These are phyloP conservation scores for Phytophthora foliorum DNA, from an alignment of 352 stramenopile species.

Conservation along the genomic window DNA sequence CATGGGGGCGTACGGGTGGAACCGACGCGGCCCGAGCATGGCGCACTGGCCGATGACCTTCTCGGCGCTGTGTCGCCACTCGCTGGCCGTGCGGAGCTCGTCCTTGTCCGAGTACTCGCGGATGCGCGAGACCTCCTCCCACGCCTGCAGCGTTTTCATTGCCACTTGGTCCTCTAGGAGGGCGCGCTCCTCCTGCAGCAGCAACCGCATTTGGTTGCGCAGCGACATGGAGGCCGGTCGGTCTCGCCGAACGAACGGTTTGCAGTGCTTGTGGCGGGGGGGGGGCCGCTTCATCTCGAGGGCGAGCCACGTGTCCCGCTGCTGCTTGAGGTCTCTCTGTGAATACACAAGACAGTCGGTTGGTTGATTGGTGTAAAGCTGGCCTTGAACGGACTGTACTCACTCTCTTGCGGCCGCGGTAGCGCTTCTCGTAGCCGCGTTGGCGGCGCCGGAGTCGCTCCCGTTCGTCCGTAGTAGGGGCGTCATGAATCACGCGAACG, in stretches of 20 bases:
- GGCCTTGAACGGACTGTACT: conserved; percentile 18
- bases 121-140: conserved; percentile 43
- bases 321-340: conserved; percentile 39
- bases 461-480: conserved; percentile 21
- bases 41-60: conserved; percentile 42
- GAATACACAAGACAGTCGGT: conserved; percentile 18
- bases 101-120: conserved; percentile 53
- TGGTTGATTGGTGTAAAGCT: conserved; percentile 6
- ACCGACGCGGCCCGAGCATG: conserved; percentile 18
- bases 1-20: conserved; percentile 43
- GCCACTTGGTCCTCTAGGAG: conserved; percentile 36
- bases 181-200: conserved; percentile 39
- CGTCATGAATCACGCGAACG: neutral
- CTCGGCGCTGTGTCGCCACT: conserved; percentile 48
- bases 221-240: neutral
- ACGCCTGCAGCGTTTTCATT: conserved; percentile 31
- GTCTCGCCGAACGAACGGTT: conserved; percentile 23
- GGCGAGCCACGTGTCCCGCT: conserved; percentile 40
- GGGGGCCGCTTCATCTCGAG: conserved; percentile 41
- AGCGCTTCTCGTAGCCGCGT: conserved; percentile 53
- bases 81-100: conserved; percentile 35
- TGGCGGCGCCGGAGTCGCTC: conserved; percentile 49
- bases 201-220: conserved; percentile 21
- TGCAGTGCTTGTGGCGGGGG: conserved; percentile 25
- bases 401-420: conserved; percentile 53